Conservation (phyloP, 2,329 filamentous ascomycete species). For the Byssothecium circinans region DNA sequence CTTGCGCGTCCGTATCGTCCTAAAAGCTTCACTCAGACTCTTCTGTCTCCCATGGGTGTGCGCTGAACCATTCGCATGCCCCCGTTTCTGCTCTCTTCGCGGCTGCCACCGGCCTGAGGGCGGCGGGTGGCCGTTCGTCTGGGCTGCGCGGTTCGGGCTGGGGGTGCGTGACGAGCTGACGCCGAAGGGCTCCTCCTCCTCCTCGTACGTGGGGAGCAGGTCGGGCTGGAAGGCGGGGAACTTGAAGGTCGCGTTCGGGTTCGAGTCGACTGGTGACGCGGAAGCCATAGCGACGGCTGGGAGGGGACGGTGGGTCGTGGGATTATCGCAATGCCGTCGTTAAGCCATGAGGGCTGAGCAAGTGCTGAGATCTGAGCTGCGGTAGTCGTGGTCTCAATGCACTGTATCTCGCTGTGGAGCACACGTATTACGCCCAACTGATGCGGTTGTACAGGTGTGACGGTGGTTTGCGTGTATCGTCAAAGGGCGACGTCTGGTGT, state of each 20-base stretch:
- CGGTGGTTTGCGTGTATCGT: neutral
- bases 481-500: slow-evolving; percentile 16
- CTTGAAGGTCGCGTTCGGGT: slow-evolving; percentile 44
- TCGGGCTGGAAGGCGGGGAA: slow-evolving; percentile 51
- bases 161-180: slow-evolving; percentile 37
- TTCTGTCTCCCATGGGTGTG: slow-evolving; percentile 69
- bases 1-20: slow-evolving; percentile 75
- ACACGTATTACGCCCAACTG: slow-evolving; percentile 7
- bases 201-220: slow-evolving; percentile 42
- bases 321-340: slow-evolving; percentile 15
- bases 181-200: slow-evolving; percentile 40
- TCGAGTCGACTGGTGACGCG: slow-evolving; percentile 31
- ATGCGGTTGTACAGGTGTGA: neutral
- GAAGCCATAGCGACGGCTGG: slow-evolving; percentile 32
- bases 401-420: slow-evolving; percentile 1
- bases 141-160: slow-evolving; percentile 31
- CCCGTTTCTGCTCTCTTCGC: slow-evolving; percentile 55
- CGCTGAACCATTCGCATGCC: slow-evolving; percentile 46
- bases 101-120: slow-evolving; percentile 63
- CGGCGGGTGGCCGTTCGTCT: slow-evolving; percentile 33
- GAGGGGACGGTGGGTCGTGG: slow-evolving; percentile 12
- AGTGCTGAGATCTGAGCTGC: slow-evolving; percentile 5
- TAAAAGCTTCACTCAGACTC: slow-evolving; percentile 86
- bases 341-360: slow-evolving; percentile 34
- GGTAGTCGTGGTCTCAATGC: slow-evolving; percentile 1